Evolutionary conservation across 1,139 yeast species (phyloP).

Genomic region (Chernovozyma aurita): DNA sequence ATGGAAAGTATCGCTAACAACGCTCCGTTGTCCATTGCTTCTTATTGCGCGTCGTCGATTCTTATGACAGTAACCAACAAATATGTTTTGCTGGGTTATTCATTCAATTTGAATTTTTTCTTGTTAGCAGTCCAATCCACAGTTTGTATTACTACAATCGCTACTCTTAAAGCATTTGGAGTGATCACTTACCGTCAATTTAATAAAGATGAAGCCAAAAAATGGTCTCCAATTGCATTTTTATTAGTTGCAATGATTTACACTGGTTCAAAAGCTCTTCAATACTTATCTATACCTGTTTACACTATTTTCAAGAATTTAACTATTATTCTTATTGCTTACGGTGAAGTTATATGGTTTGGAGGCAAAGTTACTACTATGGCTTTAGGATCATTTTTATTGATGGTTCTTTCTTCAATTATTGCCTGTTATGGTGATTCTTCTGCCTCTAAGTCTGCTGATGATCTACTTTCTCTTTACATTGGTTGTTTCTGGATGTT

Average conservation of each 20-base stretch:
- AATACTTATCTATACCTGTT: constrained; percentile 86
- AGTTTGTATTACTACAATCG: constrained; percentile 76
- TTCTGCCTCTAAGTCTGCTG: constrained; percentile 29
- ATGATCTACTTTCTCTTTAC: constrained; percentile 49
- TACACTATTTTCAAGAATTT: constrained; percentile 97
- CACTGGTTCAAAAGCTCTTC: constrained; percentile 93
- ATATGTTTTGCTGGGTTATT: constrained; percentile 77
- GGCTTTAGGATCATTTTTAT: constrained; percentile 81
- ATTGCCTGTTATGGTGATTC: constrained; percentile 93
- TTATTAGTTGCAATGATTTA: constrained; percentile 90
- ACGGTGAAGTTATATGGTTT: constrained; percentile 97
- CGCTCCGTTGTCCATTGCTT: constrained; percentile 78
- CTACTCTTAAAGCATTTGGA: constrained; percentile 65
- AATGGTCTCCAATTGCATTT: constrained; percentile 92
- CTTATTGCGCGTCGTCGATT: constrained; percentile 90
- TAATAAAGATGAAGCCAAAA: constrained; percentile 83
- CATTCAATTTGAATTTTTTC: constrained; percentile 88
- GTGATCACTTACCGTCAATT: constrained; percentile 83
- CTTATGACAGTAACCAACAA: constrained; percentile 98
- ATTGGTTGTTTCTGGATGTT: constrained; percentile 97
- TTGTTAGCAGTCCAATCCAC: constrained; percentile 76
- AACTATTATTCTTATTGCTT: constrained; percentile 93
- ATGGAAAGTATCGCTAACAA: constrained; percentile 53
- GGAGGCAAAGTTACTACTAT: constrained; percentile 89
- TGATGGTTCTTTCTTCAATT: constrained; percentile 91